Evolutionary conservation across 2,329 filamentous ascomycete genomes (phyloP).

Genomic region (Uncinocarpus reesii): DNA sequence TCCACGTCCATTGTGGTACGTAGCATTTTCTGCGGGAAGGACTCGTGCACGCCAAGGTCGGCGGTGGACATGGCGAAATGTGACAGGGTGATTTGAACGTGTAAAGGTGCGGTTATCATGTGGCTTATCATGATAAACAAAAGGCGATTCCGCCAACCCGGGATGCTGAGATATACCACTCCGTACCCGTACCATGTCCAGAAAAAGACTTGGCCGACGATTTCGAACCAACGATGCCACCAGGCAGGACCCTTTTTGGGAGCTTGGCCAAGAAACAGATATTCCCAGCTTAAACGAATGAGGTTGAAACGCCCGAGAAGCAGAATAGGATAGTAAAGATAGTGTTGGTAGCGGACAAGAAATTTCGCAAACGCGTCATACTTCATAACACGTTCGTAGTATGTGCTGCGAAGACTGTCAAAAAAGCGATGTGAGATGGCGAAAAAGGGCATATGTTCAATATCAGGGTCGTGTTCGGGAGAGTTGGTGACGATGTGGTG

Average conservation of each 20-base stretch:
- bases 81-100: slow-evolving; percentile 81
- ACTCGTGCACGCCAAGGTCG: slow-evolving; percentile 72
- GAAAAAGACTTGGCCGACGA: slow-evolving; percentile 66
- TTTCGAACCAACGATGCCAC: slow-evolving; percentile 76
- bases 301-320: slow-evolving; percentile 78
- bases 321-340: slow-evolving; percentile 73
- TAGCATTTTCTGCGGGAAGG: slow-evolving; percentile 81
- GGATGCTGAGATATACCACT: slow-evolving; percentile 63
- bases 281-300: slow-evolving; percentile 70
- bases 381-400: slow-evolving; percentile 69
- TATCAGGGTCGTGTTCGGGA: slow-evolving; percentile 91
- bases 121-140: slow-evolving; percentile 71
- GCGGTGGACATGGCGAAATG: slow-evolving; percentile 91
- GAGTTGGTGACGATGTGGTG: slow-evolving; percentile 95
- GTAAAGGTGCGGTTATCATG: slow-evolving; percentile 67
- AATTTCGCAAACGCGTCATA: slow-evolving; percentile 66
- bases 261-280: slow-evolving; percentile 56
- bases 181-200: slow-evolving; percentile 80
- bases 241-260: slow-evolving; percentile 65
- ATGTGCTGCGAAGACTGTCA: slow-evolving; percentile 61
- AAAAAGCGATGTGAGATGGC: slow-evolving; percentile 76
- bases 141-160: slow-evolving; percentile 57
- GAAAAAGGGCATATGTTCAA: slow-evolving; percentile 82
- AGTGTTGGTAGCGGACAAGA: slow-evolving; percentile 63
- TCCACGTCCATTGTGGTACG: slow-evolving; percentile 91